Evolutionary conservation across 148 eudicot species (phyloP).

Genomic region (Tetragonia tetragonoides): DNA sequence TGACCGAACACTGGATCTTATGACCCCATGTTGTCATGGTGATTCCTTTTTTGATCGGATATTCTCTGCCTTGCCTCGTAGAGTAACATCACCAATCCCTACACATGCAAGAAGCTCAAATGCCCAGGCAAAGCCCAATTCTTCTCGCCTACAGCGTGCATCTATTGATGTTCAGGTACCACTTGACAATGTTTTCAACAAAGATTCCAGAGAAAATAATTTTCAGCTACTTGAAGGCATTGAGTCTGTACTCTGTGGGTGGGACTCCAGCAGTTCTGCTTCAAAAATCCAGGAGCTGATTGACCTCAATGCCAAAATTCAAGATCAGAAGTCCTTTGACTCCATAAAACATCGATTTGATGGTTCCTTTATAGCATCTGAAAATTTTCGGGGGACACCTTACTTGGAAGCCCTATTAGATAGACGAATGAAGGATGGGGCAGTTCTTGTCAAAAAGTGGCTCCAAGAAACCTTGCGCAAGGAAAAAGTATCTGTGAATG

Average conservation of each 20-base stretch:
- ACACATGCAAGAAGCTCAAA: constrained; percentile 44
- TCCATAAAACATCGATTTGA: constrained; percentile 37
- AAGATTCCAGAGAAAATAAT: constrained; percentile 38
- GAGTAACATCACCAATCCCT: constrained; percentile 37
- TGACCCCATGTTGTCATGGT: constrained; percentile 86
- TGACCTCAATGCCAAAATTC: constrained; percentile 42
- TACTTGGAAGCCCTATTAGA: constrained; percentile 81
- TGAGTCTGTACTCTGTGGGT: constrained; percentile 72
- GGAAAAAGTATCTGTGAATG: constrained; percentile 64
- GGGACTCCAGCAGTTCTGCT: constrained; percentile 55
- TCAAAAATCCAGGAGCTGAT: constrained; percentile 44
- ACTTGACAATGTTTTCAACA: constrained; percentile 41
- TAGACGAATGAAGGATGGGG: constrained; percentile 78
- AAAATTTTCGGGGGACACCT: constrained; percentile 79
- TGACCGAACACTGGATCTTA: constrained; percentile 96
- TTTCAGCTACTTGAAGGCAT: constrained; percentile 55
- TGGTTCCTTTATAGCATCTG: constrained; percentile 81
- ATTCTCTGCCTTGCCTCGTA: constrained; percentile 71
- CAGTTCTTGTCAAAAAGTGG: constrained; percentile 81
- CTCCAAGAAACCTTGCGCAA: constrained; percentile 82
- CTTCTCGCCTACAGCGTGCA: constrained; percentile 47
- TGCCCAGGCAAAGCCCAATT: constrained; percentile 41
- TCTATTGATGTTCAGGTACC: constrained; percentile 85
- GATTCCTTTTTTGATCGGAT: constrained; percentile 89
- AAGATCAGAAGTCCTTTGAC: constrained; percentile 33